Percentiles rank a stretch among this genome's conserved stretches.
These are phyloP conservation scores for Elsinoe perseae DNA, from an alignment of 2,329 filamentous ascomycete species.

Conservation along the genomic window DNA sequence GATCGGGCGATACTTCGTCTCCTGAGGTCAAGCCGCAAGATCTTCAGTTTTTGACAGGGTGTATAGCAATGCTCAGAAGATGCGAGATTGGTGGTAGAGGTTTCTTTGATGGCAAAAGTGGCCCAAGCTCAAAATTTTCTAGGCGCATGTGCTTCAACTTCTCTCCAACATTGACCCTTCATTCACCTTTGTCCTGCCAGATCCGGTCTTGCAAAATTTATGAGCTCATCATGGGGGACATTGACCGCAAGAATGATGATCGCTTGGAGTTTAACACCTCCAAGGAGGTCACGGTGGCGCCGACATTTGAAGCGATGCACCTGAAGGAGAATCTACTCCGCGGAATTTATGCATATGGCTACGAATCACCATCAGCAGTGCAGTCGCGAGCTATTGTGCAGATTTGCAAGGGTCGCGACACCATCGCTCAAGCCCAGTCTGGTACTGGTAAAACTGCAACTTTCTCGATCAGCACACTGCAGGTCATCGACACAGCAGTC, in stretches of 20 bases:
- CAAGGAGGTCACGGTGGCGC: constrained; percentile 92
- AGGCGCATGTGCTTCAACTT: neutral
- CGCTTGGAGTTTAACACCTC: constrained; percentile 97
- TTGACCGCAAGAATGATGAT: constrained; percentile 91
- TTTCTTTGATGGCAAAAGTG: constrained; percentile 4
- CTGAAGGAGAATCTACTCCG: constrained; percentile 95
- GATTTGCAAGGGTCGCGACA: constrained; percentile 97
- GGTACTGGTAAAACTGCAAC: constrained; percentile 96
- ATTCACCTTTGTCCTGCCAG: neutral
- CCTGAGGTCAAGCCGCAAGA: neutral
- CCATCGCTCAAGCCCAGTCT: constrained; percentile 95
- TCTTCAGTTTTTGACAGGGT: neutral
- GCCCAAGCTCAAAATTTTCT: constrained; percentile 17
- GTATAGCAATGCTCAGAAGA: neutral
- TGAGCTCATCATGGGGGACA: constrained; percentile 67
- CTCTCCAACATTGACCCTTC: neutral
- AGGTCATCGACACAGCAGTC: constrained; percentile 88
- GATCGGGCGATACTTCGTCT: too few species aligned
- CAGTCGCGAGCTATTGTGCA: constrained; percentile 98
- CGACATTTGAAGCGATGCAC: constrained; percentile 93
- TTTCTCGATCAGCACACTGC: constrained; percentile 92
- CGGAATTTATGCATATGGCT: constrained; percentile 96
- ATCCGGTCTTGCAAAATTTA: neutral
- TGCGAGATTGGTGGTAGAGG: neutral
- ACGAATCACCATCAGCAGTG: constrained; percentile 94